These are phyloP conservation scores for Vitis cinerea DNA, from an alignment of 164 flowering plant species.

Conservation along the genomic window DNA sequence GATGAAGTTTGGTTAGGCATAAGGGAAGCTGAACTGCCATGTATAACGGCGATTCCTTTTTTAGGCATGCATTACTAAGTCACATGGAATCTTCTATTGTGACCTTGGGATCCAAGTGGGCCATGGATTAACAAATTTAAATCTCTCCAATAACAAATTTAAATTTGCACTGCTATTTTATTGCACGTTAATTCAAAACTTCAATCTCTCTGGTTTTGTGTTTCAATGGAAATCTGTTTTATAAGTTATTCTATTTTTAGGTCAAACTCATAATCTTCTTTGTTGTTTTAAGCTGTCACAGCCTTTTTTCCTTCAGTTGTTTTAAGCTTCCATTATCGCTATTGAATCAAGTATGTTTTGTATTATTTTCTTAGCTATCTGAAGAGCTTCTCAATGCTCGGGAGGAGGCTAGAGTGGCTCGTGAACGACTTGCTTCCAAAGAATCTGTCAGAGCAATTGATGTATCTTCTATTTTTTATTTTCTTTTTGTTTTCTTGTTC, in stretches of 20 bases:
- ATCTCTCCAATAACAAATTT: too few relatives aligned
- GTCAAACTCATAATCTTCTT: too few relatives aligned
- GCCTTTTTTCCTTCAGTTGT: too few relatives aligned
- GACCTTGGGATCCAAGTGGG: not conserved
- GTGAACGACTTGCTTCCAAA: slow-evolving; percentile 27
- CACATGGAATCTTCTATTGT: not conserved
- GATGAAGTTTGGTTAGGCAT: not conserved
- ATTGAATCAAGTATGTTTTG: slow-evolving; percentile 2
- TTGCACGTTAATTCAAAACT: too few relatives aligned
- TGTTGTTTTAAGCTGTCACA: too few relatives aligned
- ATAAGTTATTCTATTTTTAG: too few relatives aligned
- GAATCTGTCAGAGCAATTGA: slow-evolving; percentile 17
- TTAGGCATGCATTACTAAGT: too few relatives aligned
- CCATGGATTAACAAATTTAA: not conserved
- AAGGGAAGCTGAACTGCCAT: not conserved
- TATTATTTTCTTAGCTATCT: slow-evolving; percentile 31
- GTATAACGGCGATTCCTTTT: too few relatives aligned
- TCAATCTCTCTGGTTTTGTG: too few relatives aligned
- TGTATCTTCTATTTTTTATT: slow-evolving; percentile 6
- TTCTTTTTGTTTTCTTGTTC: not conserved
- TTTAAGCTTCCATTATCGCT: not conserved
- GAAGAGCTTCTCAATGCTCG: slow-evolving; percentile 53
- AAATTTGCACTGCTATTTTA: too few relatives aligned
- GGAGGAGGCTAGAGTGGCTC: slow-evolving; percentile 49
- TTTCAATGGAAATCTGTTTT: too few relatives aligned